Base-by-base conservation (phyloP, 768 basidiomycete species). In the Leccinellum albellum region DNA sequence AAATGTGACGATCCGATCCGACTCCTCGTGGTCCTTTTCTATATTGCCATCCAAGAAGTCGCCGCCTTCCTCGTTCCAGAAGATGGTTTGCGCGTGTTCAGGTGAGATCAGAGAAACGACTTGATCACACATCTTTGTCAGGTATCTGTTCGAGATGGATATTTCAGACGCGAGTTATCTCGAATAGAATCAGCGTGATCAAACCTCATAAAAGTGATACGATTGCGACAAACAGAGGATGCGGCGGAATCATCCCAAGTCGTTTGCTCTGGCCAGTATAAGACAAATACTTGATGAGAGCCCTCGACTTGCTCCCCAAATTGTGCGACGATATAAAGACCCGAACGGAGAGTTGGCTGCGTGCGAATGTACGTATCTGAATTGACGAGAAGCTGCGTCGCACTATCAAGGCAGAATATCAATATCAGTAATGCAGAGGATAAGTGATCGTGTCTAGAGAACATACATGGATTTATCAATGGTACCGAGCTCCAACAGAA, bases 171-270 rank as follows among this genome's bases (percentile, higher is more conserved):
- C 15, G 6, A 2, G 1, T 37, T 21, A 20, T 17, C 14, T 40
- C 23, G 1, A 17, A 21, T 9, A 12, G 3, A 9, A 8, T 42
- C n/a, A 1, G 52, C 26, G 1, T 4, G 4, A 6, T 55, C 69
- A 35, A 67, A 82, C 85, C 84, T 70, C 82, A 86, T 85, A 61
- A 86, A 86, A 0, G 83, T 82, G 3, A 80, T 72, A 6, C 85
- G 75, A 68, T 85, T 86, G 3, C 79, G 75, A 28, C 73, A 63
- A 49, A 82, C 75, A 4, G 81, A 70, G 1, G 76, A 70, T 6
- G 69, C 33, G 0, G 81, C 77, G 14, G 73, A 68, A 63, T 85
- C 82, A 32, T 79, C 65, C 85, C 85, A 86, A 0, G 84, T 85
- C 1, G 70, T 75, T 29, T 81, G 74, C 57, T 87, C 82, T 0